These are phyloP conservation scores for Cutaneotrichosporon cavernicola DNA, from an alignment of 1,284 basidiomycete species.

Conservation along the genomic window DNA sequence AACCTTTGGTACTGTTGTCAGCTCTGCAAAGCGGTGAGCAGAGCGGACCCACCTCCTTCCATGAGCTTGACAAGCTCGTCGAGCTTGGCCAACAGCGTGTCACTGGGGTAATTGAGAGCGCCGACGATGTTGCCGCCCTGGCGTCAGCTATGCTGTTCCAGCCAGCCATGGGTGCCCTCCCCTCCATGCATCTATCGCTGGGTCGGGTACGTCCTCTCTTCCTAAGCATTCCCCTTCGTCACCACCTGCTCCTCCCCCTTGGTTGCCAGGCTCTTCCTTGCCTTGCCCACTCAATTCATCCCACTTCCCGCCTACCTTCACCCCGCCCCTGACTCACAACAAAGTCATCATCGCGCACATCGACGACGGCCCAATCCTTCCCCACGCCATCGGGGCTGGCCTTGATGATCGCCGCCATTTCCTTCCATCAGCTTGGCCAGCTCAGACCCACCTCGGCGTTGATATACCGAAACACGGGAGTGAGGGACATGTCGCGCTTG, in stretches of 20 bases:
- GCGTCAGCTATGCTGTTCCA: conserved; percentile 8
- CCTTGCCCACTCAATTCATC: neutral
- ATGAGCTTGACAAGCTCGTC: conserved; percentile 42
- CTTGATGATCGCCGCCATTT: conserved; percentile 50
- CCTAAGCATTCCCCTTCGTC: no score
- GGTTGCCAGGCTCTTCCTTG: no score
- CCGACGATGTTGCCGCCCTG: conserved; percentile 54
- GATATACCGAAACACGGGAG: conserved; percentile 48
- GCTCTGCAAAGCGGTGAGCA: neutral
- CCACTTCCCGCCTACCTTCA: neutral
- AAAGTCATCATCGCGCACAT: conserved; percentile 52
- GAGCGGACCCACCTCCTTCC: conserved; percentile 34
- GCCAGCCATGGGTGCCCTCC: no score
- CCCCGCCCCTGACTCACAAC: conserved; percentile 32
- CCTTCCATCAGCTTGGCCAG: conserved; percentile 25
- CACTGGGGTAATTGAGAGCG: conserved; percentile 48
- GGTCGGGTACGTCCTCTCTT: no score
- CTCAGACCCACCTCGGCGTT: conserved; percentile 37
- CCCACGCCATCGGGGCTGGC: conserved; percentile 30
- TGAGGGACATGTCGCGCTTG: conserved; percentile 40
- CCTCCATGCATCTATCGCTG: no score
- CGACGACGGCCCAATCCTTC: conserved; percentile 46
- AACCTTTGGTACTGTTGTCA: conserved; percentile 43
- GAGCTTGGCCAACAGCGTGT: conserved; percentile 41
- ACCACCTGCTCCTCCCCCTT: no score